These are phyloP conservation scores for Meira nashicola DNA, from an alignment of 1,284 basidiomycete species.

Conservation along the genomic window DNA sequence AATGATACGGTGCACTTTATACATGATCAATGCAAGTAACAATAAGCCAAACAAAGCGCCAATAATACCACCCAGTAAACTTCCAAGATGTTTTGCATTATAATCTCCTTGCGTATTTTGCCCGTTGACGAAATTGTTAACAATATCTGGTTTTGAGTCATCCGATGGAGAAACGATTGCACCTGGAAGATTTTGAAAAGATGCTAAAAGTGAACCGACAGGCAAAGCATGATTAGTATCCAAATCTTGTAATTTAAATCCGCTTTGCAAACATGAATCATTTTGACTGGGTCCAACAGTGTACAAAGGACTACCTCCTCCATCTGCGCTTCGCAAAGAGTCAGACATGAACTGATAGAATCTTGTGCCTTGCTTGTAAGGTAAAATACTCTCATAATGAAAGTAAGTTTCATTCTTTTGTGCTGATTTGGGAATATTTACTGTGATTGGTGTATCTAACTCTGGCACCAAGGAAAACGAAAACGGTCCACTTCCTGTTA, in stretches of 20 bases:
- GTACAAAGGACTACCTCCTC: conserved; percentile 28
- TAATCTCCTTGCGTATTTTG: no score
- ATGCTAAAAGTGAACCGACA: conserved; percentile 17
- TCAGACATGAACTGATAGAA: conserved; percentile 33
- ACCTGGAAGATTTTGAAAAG: conserved; percentile 25
- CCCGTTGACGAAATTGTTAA: no score
- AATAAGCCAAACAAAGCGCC: conserved; percentile 35
- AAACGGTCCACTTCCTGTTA: conserved; percentile 29
- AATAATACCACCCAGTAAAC: conserved; percentile 37
- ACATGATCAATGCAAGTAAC: conserved; percentile 19
- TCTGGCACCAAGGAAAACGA: conserved; percentile 33
- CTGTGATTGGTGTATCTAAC: conserved; percentile 21
- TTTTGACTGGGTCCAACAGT: conserved; percentile 19
- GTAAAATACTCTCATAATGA: conserved; percentile 20
- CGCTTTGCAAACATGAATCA: conserved; percentile 16
- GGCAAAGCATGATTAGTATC: conserved; percentile 16
- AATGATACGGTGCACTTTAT: conserved; percentile 24
- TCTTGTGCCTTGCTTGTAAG: conserved; percentile 26
- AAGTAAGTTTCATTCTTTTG: conserved; percentile 28
- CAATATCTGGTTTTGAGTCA: not conserved
- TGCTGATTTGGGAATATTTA: conserved; percentile 20
- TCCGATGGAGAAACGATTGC: conserved; percentile 18
- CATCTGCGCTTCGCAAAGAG: conserved; percentile 24
- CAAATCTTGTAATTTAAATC: conserved; percentile 12
- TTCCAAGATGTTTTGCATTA: conserved; percentile 12